Evolutionary conservation across 306 rosid species (phyloP).

Genomic region (Coriaria nepalensis): DNA sequence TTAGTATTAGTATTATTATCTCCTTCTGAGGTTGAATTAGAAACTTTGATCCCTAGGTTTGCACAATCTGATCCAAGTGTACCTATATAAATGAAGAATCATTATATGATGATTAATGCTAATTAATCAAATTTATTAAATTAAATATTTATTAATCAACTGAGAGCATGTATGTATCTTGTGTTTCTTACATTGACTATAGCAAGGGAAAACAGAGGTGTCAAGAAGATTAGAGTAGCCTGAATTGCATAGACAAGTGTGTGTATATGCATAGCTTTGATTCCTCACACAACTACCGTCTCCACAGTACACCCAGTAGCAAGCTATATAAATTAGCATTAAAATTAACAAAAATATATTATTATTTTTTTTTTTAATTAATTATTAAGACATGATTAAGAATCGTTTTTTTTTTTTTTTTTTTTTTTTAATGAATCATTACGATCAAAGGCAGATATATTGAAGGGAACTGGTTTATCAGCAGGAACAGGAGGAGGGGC

Average conservation of each 20-base stretch:
- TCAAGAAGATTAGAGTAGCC: constrained; percentile 51
- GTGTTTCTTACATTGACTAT: constrained; percentile 44
- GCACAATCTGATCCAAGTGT: constrained; percentile 64
- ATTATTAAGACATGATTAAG: not conserved
- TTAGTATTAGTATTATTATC: not conserved
- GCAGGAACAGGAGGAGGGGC: constrained; percentile 52
- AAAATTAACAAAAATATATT: not conserved
- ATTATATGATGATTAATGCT: not conserved
- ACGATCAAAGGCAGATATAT: constrained; percentile 57
- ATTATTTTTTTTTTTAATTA: not conserved
- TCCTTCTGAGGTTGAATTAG: constrained; percentile 15
- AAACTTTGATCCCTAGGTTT: constrained; percentile 58
- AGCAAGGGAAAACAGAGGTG: constrained; percentile 54
- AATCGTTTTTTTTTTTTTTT: too few species aligned
- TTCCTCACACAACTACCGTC: constrained; percentile 40
- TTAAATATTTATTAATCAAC: too few species aligned
- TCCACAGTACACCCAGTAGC: constrained; percentile 81
- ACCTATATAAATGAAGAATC: constrained; percentile 28
- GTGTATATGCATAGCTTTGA: constrained; percentile 19
- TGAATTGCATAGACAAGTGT: constrained; percentile 35
- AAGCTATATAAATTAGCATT: constrained; percentile 26
- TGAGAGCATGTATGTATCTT: too few species aligned
- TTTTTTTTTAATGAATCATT: not conserved
- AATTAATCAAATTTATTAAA: not conserved
- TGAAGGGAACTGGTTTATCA: constrained; percentile 27